Base-by-base conservation (phyloP, 2,329 filamentous ascomycete genomes). In the Fusarium floridanum region DNA sequence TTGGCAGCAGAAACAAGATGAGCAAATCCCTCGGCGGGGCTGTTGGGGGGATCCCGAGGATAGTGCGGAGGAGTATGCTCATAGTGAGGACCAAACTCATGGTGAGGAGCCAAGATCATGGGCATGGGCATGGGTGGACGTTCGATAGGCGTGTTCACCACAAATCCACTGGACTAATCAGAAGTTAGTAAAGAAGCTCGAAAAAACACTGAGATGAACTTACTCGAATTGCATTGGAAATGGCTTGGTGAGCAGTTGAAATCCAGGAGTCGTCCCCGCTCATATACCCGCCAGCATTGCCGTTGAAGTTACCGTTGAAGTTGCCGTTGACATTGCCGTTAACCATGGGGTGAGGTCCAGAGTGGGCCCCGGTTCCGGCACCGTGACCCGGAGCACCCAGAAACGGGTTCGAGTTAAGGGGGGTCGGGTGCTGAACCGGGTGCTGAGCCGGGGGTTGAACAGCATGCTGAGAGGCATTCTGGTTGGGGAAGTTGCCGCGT, bases 241-340 rank as follows among this genome's bases (percentile, higher is more conserved):
- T 62, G 10, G 66, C 76, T 43, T 79, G 73, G 3, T 77, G 76
- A 68, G 77, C 77, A 32, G 77, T 76, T 4, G 75, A 70, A 37
- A 79, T 59, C 77, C 77, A 79, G 34, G 72, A 77, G 22, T 62
- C 71, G 5, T 61, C 71, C 4, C 55, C 43, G 27, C 68, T 29
- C 6, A 10, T 17, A 29, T 29, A n/a, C 41, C 20, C 17, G 17
- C 34, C 34, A 27, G 59, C 70, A 5, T 62, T 72, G 5, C 57
- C 48, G 27, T 70, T 70, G 34, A 14, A 14, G 34, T 45, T 45
- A 12, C 43, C 45, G 22, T 48, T 48, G 45, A 27, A 9, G 9
- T 17, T 48, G 10, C 22, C 53, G 8, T 64, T 53, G 32, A 61
- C 69, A 5, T 62, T 72, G 5, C 55, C 48, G 34, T 70, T 70